Percentiles rank a stretch among this genome's conserved stretches.
phyloP scores from a whole-genome alignment of 2,329 filamentous ascomycete species.

The Simplicillium sp. region DNA sequence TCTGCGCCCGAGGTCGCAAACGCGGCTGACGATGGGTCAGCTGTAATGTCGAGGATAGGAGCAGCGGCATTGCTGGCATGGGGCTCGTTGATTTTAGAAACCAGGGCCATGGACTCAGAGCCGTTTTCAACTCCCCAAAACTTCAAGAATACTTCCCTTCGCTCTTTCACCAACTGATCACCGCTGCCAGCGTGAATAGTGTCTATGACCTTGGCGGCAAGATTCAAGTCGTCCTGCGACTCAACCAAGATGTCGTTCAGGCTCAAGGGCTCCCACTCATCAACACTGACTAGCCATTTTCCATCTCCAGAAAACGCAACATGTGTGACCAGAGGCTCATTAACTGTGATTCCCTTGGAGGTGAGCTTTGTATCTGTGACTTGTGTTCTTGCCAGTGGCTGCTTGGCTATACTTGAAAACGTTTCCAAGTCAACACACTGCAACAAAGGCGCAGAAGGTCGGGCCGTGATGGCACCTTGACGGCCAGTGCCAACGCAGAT shows the following conservation, averaged over 20 bases:
- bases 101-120: constrained; percentile 58
- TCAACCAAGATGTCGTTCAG: constrained; percentile 51
- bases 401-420: constrained; percentile 69
- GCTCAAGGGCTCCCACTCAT: constrained; percentile 73
- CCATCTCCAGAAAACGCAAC: constrained; percentile 73
- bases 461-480: constrained; percentile 42
- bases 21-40: constrained; percentile 57
- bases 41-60: constrained; percentile 61
- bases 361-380: constrained; percentile 72
- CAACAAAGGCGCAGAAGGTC: constrained; percentile 48
- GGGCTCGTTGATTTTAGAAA: constrained; percentile 75
- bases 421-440: constrained; percentile 83
- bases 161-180: constrained; percentile 38
- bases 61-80: constrained; percentile 52
- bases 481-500: constrained; percentile 57
- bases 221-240: constrained; percentile 14
- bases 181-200: constrained; percentile 6
- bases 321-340: constrained; percentile 68
- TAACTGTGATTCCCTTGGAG: constrained; percentile 59
- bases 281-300: constrained; percentile 81
- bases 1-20: constrained; percentile 86
- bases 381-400: constrained; percentile 83
- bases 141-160: constrained; percentile 72
- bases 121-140: constrained; percentile 69
- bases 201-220: no score